Evolutionary conservation across 495 filamentous ascomycete species (phyloP), one percentile per base, ranked within the genome.

Genomic region (Penicillium lividum): DNA sequence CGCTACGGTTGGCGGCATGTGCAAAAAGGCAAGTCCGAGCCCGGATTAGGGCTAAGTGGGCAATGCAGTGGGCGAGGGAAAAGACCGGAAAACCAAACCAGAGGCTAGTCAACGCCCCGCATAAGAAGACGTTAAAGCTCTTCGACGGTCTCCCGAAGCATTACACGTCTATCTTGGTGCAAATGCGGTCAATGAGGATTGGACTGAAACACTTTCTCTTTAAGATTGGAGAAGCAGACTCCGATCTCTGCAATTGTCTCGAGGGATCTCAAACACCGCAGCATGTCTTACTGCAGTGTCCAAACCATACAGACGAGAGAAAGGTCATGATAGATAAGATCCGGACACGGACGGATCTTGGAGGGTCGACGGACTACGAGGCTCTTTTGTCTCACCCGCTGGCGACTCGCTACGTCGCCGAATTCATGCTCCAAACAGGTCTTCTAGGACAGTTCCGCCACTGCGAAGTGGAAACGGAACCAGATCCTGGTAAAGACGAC

Each of bases 381-480:
- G 27, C 47, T 6, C n/a, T 50, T 50, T 31, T 50, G 11, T 28
- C 27, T 25, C 16, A 27, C 46, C 34, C 53, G 28, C 45, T 30
- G 5, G 53, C 46, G 34, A 44, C n/a, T 51, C 45, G 46, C 52
- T 56, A 51, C 22, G 28, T 55, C 33, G 46, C 53, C 33, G 47
- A 56, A 51, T 56, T 56, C 13, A 46, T 60, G 36, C 18, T 60
- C 0, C 31, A 60, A 52, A 60, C 49, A 60, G 58, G 47, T 10
- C 27, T 51, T 1, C 52, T 60, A n/a, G 38, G 48, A 1, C 47
- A 60, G 11, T 56, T 56, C 50, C 47, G 47, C 2, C 25, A 50
- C n/a, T 30, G 27, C 8, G 47, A 53, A 1, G 27, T 54, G 15
- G 47, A 58, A 13, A 18, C 25, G 15, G 47, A 52, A 0, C 56